Evolutionary conservation across 179 eudicot genomes (phyloP).

Genomic region (Actinidia chinensis): DNA sequence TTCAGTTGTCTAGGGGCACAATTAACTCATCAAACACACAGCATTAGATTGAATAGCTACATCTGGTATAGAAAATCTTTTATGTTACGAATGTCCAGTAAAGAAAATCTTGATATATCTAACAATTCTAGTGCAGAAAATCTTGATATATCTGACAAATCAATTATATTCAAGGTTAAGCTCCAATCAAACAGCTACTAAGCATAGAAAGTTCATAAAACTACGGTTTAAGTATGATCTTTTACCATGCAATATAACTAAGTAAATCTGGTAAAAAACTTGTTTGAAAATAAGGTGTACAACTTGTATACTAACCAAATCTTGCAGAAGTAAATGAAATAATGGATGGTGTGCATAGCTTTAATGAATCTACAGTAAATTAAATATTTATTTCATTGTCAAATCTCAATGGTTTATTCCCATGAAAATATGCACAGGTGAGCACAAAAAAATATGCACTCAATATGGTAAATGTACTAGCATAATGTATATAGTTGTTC

Average conservation of each 20-base stretch:
- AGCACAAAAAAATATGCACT: neutral
- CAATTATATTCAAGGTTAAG: neutral
- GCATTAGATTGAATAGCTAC: neutral
- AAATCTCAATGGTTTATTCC: neutral
- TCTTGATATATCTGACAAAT: neutral
- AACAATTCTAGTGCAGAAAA: neutral
- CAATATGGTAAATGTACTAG: neutral
- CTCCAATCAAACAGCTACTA: neutral
- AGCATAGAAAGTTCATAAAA: neutral
- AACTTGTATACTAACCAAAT: neutral
- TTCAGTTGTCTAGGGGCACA: too few species aligned
- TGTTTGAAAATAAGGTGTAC: neutral
- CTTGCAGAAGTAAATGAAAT: neutral
- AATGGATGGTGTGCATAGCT: neutral
- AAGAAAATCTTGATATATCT: too few species aligned
- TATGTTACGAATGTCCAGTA: too few species aligned
- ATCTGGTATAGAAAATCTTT: neutral
- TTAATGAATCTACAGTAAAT: neutral
- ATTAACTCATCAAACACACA: neutral
- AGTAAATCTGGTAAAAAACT: neutral
- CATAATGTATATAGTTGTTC: too few species aligned
- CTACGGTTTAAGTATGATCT: neutral
- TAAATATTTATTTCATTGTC: neutral
- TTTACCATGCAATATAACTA: neutral
- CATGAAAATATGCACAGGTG: neutral